Base-by-base conservation (phyloP, 2,329 filamentous ascomycete species). In the Didymellaceae sp. region DNA sequence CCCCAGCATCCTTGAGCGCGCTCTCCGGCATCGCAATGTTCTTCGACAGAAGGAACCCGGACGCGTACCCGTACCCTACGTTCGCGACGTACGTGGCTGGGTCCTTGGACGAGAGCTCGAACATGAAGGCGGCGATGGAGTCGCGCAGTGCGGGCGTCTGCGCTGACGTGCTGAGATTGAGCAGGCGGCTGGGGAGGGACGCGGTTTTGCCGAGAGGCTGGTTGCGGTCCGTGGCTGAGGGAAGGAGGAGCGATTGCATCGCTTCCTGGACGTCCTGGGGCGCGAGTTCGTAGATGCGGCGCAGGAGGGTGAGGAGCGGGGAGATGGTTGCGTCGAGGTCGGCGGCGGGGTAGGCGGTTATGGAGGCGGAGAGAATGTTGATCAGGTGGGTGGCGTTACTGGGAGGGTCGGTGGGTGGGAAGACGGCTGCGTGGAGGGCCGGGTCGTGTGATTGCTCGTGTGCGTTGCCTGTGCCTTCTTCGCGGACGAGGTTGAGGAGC, bases 11-110 rank as follows among this genome's bases (percentile, higher is more conserved):
- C 63, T 77, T 80, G 8, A 85, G 75, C 1, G 86, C 83, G 45
- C 81, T 86, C 51, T 86, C 80, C 0, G 91, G 90, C 17, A 96
- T 79, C 0, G 87, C 81, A 10, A 97, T 85, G 46, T 94, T 90
- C 55, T 93, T 89, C 56, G 89, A 87, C 75, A 92, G 87, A 13
- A 99, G 77, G 68, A 94, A 96, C 0, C 94, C 94, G 0, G 91
- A 90, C 0, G 94, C 94, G 66, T 90, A 96, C 0, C 94, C 94
- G 68, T 96, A 99, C 0, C 94, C 94, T 10, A 99, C 90, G 61
- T 97, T 97, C 42, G 89, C 82, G 0, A 97, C 89, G 65, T 97
- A 94, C 22, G 81, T 88, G 13, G 82, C 82, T 0, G 92, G 84
- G 62, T 97, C 86, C 62, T 86, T 89, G 57, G 87, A 88, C 0